A percentile compares a stretch with the other conserved stretches of the same genome.
Conservation (phyloP, 208 protist genomes). For the Trichomonas tenax region DNA sequence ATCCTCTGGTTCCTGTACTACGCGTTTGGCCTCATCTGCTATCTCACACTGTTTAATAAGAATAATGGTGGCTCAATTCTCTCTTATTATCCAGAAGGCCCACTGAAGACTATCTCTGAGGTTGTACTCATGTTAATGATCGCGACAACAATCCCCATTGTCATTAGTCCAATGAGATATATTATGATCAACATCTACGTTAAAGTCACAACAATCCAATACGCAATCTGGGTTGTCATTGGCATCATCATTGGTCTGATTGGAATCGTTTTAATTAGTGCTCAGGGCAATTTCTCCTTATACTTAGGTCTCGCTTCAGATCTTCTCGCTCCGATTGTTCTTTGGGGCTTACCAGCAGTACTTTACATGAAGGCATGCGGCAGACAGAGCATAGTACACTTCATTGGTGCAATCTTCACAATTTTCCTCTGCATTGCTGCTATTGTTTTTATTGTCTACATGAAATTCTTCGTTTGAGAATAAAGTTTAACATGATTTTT, state of each 20-base stretch:
- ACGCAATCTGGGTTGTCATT: not conserved
- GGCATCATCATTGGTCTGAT: not conserved
- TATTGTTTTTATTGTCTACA: not conserved
- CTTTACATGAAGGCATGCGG: not conserved
- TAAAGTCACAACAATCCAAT: not conserved
- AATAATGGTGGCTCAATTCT: not conserved
- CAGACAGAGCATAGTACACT: not conserved
- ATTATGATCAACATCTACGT: not conserved
- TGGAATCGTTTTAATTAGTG: not conserved
- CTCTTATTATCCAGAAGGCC: not conserved
- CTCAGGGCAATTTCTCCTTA: not conserved
- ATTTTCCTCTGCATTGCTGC: not conserved
- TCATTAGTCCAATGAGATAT: not conserved
- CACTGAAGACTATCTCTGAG: not conserved
- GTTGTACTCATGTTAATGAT: not conserved
- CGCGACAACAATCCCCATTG: not conserved
- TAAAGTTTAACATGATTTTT: no score
- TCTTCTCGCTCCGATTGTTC: not conserved
- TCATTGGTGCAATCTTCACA: not conserved
- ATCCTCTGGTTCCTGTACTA: not conserved
- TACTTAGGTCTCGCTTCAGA: not conserved
- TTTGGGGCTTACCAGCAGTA: not conserved
- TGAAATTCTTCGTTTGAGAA: not conserved
- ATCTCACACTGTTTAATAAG: not conserved
- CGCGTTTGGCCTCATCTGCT: not conserved